A percentile compares a stretch with the other conserved stretches of the same genome.
Evolutionary conservation across 371 early-diverging fungal species (phyloP).

Genomic region (Enterospora canceri): DNA sequence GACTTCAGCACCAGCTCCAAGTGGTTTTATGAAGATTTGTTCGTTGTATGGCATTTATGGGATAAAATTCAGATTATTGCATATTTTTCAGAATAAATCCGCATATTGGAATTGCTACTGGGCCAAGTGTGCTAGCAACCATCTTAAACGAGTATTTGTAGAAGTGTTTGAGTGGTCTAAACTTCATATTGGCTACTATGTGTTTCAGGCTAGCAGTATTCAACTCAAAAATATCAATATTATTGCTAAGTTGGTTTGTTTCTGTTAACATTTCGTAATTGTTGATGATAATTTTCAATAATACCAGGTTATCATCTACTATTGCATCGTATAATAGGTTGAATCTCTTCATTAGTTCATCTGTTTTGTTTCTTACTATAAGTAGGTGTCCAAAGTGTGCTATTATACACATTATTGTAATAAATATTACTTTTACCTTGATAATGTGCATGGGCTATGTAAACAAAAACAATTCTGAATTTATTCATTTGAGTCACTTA

Average conservation of each 20-base stretch:
- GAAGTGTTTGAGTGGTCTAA: neutral
- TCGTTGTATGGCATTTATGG: neutral
- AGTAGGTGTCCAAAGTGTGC: too few species aligned
- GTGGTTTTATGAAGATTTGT: conserved; percentile 65
- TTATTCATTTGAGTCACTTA: too few species aligned
- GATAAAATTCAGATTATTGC: conserved; percentile 29
- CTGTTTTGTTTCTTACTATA: neutral
- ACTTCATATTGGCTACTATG: neutral
- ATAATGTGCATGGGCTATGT: too few species aligned
- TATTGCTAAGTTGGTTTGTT: neutral
- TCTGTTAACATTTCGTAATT: neutral
- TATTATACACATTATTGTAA: too few species aligned
- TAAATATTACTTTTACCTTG: too few species aligned
- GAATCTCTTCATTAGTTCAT: neutral
- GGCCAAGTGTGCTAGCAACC: neutral
- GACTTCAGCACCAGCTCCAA: conserved; percentile 96
- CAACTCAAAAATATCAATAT: neutral
- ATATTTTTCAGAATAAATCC: neutral
- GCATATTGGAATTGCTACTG: neutral
- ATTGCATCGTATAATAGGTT: neutral
- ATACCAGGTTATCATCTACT: neutral
- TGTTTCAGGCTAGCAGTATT: neutral
- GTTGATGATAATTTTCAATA: neutral
- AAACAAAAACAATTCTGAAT: too few species aligned
- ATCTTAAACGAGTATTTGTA: neutral